Conservation (phyloP, 148 eudicot species). For the Nyssa sinensis region DNA sequence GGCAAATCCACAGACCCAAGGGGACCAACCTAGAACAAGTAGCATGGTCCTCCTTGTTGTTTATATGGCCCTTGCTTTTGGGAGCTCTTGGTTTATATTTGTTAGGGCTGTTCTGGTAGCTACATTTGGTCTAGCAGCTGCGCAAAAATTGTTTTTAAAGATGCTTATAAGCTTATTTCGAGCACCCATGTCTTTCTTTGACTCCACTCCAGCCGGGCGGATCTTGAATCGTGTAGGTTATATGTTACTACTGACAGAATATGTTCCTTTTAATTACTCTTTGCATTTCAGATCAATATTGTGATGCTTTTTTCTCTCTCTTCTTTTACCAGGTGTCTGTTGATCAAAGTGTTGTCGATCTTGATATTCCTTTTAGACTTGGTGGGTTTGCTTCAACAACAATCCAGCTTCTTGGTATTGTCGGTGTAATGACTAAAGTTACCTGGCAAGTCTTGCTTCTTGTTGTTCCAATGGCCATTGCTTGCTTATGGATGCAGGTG, state of each 20-base stretch:
- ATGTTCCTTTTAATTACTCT: not conserved
- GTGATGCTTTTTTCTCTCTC: too few species aligned
- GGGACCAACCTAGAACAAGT: constrained; percentile 70
- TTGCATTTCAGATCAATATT: too few species aligned
- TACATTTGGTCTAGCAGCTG: constrained; percentile 85
- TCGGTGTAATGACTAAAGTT: constrained; percentile 88
- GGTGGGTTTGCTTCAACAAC: constrained; percentile 94
- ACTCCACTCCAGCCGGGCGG: constrained; percentile 96
- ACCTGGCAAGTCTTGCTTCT: constrained; percentile 97
- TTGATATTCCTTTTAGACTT: constrained; percentile 94
- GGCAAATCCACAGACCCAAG: constrained; percentile 87
- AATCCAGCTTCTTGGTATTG: constrained; percentile 84
- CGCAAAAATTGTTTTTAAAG: constrained; percentile 75
- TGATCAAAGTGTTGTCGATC: constrained; percentile 97
- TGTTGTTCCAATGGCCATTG: constrained; percentile 87
- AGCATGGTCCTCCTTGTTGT: constrained; percentile 69
- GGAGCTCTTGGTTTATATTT: constrained; percentile 86
- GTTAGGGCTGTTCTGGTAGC: constrained; percentile 85
- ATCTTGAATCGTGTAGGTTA: constrained; percentile 85
- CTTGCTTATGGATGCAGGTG: constrained; percentile 99
- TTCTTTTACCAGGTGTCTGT: constrained; percentile 77
- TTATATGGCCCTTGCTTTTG: constrained; percentile 95
- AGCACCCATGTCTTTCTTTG: constrained; percentile 99
- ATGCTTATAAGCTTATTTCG: constrained; percentile 76
- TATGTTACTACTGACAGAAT: constrained; percentile 16